These are phyloP conservation scores for Bolboschoenoplectus hybrid DNA, from an alignment of 202 grass and related monocot genomes.

Conservation along the genomic window DNA sequence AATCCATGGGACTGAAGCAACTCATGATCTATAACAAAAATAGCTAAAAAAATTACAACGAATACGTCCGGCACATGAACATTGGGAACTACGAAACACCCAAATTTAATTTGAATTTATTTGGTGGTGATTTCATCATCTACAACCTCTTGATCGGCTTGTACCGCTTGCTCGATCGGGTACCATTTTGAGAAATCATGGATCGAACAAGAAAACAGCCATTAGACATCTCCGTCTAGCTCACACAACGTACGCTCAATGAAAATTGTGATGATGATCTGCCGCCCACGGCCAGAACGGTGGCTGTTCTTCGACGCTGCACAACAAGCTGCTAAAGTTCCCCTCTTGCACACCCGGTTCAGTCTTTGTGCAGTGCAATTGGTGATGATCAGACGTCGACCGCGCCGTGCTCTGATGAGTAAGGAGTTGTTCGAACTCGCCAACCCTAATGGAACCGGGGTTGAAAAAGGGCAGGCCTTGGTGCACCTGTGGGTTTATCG, in stretches of 20 bases:
- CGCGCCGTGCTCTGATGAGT: not conserved
- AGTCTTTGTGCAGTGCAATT: conserved; percentile 51
- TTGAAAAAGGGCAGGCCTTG: conserved; percentile 63
- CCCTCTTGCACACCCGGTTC: conserved; percentile 46
- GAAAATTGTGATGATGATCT: conserved; percentile 72
- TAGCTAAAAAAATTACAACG: conserved; percentile 29
- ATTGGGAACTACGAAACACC: conserved; percentile 11
- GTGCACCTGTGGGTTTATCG: conserved; percentile 43
- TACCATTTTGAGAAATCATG: not conserved
- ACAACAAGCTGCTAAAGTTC: conserved; percentile 81
- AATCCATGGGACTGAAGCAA: not conserved
- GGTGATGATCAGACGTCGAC: not conserved
- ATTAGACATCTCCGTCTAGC: not conserved
- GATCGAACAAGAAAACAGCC: not conserved
- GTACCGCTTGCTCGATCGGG: not conserved
- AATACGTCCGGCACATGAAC: not conserved
- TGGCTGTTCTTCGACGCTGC: conserved; percentile 78
- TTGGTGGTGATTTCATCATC: not conserved
- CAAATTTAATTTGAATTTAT: not conserved
- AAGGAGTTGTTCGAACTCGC: conserved; percentile 79
- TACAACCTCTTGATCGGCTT: not conserved
- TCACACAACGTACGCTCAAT: conserved; percentile 41
- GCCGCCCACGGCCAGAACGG: conserved; percentile 88
- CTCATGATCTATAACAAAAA: conserved; percentile 8
- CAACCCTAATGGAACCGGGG: conserved; percentile 43